Conservation (phyloP, 805 yeast genomes). For the Blastobotrys attinorum region DNA sequence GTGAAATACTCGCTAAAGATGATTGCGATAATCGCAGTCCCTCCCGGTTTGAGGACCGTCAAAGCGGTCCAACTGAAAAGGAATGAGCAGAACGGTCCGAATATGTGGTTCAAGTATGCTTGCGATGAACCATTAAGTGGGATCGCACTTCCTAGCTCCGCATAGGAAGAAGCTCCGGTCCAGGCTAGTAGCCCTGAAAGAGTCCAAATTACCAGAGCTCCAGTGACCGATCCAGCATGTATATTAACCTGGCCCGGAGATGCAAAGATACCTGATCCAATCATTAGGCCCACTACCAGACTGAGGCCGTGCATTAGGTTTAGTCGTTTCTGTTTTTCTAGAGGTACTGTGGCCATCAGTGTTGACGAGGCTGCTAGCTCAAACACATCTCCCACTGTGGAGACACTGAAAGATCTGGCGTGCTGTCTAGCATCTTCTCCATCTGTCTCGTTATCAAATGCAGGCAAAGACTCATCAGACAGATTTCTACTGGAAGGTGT, state of each 20-base stretch:
- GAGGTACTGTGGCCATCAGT: conserved; percentile 12
- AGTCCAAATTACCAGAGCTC: conserved; percentile 32
- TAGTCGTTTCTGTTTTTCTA: conserved; percentile 25
- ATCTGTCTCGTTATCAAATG: conserved; percentile 10
- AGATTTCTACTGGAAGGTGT: conserved; percentile 16
- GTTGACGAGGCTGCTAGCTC: conserved; percentile 22
- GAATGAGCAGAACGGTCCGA: conserved; percentile 31
- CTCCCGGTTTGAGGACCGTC: conserved; percentile 34
- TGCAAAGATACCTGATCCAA: conserved; percentile 38
- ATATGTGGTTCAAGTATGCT: conserved; percentile 31
- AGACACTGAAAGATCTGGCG: conserved; percentile 15
- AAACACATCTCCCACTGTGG: conserved; percentile 24
- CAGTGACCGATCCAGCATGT: conserved; percentile 32
- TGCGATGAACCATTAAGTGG: conserved; percentile 36
- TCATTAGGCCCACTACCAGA: conserved; percentile 35
- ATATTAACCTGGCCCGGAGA: conserved; percentile 34
- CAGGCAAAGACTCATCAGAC: conserved; percentile 9
- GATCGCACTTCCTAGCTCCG: conserved; percentile 34
- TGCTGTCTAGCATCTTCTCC: conserved; percentile 10
- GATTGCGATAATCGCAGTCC: conserved; percentile 34
- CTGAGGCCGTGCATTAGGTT: conserved; percentile 30
- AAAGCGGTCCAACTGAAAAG: conserved; percentile 34
- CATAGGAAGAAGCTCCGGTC: conserved; percentile 37
- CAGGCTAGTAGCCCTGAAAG: conserved; percentile 35
- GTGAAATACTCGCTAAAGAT: conserved; percentile 34